Evolutionary conservation across 495 filamentous ascomycete genomes (phyloP).

Genomic region (Lepraria neglecta): DNA sequence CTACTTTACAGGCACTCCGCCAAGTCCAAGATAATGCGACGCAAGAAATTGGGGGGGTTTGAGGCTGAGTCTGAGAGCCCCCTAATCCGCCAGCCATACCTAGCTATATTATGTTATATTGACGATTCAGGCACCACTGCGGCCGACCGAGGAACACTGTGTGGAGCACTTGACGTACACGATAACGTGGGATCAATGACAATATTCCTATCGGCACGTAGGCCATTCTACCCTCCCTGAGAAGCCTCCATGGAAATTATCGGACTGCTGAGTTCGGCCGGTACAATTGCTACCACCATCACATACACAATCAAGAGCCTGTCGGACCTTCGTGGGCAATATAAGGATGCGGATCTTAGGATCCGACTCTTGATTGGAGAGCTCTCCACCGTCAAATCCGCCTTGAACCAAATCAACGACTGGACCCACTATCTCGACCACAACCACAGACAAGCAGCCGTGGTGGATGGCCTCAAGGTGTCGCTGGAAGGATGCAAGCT

Average conservation of each 20-base stretch:
- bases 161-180: too few relatives aligned
- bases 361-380: conserved; percentile 39
- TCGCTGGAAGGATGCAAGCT: conserved; percentile 40
- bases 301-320: conserved; percentile 35
- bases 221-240: background rate
- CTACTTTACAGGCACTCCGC: too few relatives aligned
- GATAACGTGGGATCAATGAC: too few relatives aligned
- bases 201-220: too few relatives aligned
- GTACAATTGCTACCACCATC: conserved; percentile 26
- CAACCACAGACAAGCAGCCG: conserved; percentile 30
- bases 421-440: conserved; percentile 34
- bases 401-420: conserved; percentile 39
- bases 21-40: too few relatives aligned
- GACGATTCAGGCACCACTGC: too few relatives aligned
- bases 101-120: too few relatives aligned
- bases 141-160: too few relatives aligned
- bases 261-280: conserved; percentile 8
- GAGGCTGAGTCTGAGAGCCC: too few relatives aligned
- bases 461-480: conserved; percentile 34
- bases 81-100: too few relatives aligned
- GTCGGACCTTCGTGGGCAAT: conserved; percentile 36
- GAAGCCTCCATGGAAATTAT: conserved; percentile 1
- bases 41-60: too few relatives aligned
- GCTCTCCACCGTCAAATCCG: conserved; percentile 37
- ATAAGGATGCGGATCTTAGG: conserved; percentile 38